These are phyloP conservation scores for Zymoseptoria crescenta DNA, from an alignment of 2,329 filamentous ascomycete species.

Conservation along the genomic window DNA sequence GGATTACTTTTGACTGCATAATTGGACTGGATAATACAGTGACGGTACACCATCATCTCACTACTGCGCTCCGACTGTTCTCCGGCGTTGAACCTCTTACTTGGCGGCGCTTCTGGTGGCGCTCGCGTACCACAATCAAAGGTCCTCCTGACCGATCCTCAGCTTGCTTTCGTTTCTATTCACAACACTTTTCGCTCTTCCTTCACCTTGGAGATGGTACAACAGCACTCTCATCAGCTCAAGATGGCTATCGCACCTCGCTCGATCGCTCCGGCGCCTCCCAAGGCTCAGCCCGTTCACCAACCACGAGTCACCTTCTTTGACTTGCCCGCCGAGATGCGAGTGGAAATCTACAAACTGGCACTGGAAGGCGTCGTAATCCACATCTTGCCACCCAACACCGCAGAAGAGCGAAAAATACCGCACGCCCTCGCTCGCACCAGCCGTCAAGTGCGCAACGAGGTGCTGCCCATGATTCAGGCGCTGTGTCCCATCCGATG, in stretches of 20 bases:
- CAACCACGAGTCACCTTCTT: constrained; percentile 18
- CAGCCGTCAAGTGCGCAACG: constrained; percentile 24
- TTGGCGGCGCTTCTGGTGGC: constrained; percentile 5
- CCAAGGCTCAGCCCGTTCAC: constrained; percentile 6
- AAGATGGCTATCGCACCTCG: constrained; percentile 10
- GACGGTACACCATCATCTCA: background rate
- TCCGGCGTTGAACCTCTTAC: background rate
- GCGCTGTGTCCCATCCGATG: constrained; percentile 23
- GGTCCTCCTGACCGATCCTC: constrained; percentile 5
- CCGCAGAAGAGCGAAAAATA: constrained; percentile 8
- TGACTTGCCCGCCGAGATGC: constrained; percentile 27
- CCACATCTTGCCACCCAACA: constrained; percentile 22
- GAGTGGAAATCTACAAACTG: constrained; percentile 27
- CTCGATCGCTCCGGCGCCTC: constrained; percentile 15
- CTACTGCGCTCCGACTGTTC: background rate
- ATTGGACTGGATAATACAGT: background rate
- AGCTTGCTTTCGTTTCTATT: background rate
- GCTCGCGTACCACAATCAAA: constrained; percentile 5
- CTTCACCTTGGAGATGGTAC: constrained; percentile 1
- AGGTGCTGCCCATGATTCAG: constrained; percentile 27
- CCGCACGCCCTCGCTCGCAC: constrained; percentile 24
- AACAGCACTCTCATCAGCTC: background rate
- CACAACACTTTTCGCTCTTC: background rate
- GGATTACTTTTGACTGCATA: background rate
- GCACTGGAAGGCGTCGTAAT: constrained; percentile 23